A percentile compares a stretch with the other conserved stretches of the same genome.
Evolutionary conservation across 2,329 filamentous ascomycete genomes (phyloP).

Genomic region (Ophiocordyceps camponoti-floridani): DNA sequence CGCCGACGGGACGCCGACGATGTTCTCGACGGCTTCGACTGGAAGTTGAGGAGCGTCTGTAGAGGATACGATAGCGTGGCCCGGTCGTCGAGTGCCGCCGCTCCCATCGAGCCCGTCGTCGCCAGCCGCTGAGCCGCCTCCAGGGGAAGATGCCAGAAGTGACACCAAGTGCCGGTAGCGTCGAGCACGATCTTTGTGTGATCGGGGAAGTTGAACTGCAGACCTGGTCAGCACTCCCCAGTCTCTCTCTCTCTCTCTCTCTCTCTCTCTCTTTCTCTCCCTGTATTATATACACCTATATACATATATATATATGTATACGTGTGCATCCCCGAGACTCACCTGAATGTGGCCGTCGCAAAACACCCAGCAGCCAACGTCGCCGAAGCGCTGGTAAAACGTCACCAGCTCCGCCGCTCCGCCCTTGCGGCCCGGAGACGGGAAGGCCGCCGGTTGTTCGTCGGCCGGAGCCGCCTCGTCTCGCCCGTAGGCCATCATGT

Average conservation of each 20-base stretch:
- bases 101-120: conserved; percentile 46
- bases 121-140: conserved; percentile 50
- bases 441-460: conserved; percentile 14
- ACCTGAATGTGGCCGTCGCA: conserved; percentile 63
- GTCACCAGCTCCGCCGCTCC: conserved; percentile 43
- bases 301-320: too few species aligned
- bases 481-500: conserved; percentile 56
- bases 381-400: conserved; percentile 67
- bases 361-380: conserved; percentile 69
- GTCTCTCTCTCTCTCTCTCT: neutral
- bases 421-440: conserved; percentile 18
- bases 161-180: conserved; percentile 53
- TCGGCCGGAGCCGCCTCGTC: conserved; percentile 40
- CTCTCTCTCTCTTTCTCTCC: neutral
- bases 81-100: conserved; percentile 52
- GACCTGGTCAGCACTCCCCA: neutral
- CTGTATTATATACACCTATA: too few species aligned
- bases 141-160: conserved; percentile 60
- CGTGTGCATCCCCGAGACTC: conserved; percentile 3
- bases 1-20: conserved; percentile 32
- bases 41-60: conserved; percentile 56
- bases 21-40: conserved; percentile 23
- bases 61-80: conserved; percentile 55
- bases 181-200: conserved; percentile 74
- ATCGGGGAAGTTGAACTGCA: conserved; percentile 69